These are phyloP conservation scores for Plantago coronopus DNA, from an alignment of 305 asterid genomes.

Conservation along the genomic window DNA sequence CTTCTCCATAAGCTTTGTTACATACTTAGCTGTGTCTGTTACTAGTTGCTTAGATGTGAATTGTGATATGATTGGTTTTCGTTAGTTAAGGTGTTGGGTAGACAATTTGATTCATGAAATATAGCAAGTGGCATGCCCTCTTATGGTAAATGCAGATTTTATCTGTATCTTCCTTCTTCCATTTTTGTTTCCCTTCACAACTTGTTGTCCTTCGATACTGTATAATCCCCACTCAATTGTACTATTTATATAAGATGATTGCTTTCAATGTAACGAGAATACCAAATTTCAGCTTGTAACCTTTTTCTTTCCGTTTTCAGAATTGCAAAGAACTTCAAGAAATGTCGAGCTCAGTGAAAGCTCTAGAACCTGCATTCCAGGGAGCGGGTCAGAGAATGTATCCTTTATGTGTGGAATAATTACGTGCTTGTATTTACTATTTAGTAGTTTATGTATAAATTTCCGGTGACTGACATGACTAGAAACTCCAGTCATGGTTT, in stretches of 20 bases:
- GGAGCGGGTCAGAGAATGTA: constrained; percentile 67
- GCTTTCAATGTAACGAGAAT: not conserved
- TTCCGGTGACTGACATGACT: not conserved
- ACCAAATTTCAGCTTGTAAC: no score
- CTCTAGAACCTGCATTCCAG: constrained; percentile 66
- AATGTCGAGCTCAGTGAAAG: constrained; percentile 46
- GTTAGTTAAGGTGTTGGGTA: not conserved
- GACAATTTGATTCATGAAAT: not conserved
- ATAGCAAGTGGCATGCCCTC: not conserved
- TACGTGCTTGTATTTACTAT: constrained; percentile 3
- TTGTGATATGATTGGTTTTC: not conserved
- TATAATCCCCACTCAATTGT: no score
- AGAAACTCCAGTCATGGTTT: constrained; percentile 8
- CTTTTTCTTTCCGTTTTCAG: constrained; percentile 12
- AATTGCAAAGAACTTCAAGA: constrained; percentile 22
- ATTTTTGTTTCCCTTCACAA: no score
- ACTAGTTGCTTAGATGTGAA: not conserved
- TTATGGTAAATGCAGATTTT: not conserved
- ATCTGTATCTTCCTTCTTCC: no score
- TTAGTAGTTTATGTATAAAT: not conserved
- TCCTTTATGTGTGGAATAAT: constrained; percentile 38
- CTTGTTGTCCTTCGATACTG: not conserved
- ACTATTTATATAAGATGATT: not conserved
- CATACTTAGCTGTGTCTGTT: not conserved
- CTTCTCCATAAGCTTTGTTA: not conserved